A percentile compares a stretch with the other conserved stretches of the same genome.
phyloP scores from a whole-genome alignment of 1,284 basidiomycete species.

The Rhizoctonia solani region DNA sequence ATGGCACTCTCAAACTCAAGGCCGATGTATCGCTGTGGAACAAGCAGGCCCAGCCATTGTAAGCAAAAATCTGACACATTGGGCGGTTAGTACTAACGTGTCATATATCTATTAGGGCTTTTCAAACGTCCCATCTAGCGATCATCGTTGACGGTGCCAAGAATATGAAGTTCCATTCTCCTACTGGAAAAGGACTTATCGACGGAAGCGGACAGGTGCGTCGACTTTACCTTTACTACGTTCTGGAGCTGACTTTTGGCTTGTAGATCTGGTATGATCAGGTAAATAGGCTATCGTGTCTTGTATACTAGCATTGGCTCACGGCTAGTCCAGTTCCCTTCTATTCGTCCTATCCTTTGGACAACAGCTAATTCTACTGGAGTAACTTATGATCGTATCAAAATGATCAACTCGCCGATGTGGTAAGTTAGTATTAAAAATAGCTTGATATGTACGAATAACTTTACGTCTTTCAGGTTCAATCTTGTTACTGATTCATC shows the following conservation, averaged over 20 bases:
- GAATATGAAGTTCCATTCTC: constrained; percentile 33
- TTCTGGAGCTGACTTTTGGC: no score
- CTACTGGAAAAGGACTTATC: constrained; percentile 21
- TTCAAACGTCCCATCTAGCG: constrained; percentile 17
- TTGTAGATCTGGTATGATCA: constrained; percentile 23
- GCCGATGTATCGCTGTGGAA: constrained; percentile 20
- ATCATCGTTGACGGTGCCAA: constrained; percentile 34
- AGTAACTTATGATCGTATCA: constrained; percentile 30
- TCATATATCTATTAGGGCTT: neutral
- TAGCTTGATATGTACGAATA: neutral
- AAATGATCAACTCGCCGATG: constrained; percentile 35
- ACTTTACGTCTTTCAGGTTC: constrained; percentile 22
- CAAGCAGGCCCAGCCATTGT: constrained; percentile 17
- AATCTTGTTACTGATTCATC: constrained; percentile 30
- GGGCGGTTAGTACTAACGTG: neutral
- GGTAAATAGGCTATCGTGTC: neutral
- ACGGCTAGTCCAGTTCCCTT: neutral
- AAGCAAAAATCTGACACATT: neutral
- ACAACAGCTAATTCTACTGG: constrained; percentile 33
- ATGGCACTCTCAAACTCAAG: constrained; percentile 25
- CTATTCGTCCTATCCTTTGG: constrained; percentile 31
- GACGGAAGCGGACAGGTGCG: constrained; percentile 31
- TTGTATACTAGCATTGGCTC: neutral
- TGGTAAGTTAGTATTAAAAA: neutral
- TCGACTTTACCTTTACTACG: no score